phyloP scores from a whole-genome alignment of 179 eudicot species.

The Gypsophila paniculata region DNA sequence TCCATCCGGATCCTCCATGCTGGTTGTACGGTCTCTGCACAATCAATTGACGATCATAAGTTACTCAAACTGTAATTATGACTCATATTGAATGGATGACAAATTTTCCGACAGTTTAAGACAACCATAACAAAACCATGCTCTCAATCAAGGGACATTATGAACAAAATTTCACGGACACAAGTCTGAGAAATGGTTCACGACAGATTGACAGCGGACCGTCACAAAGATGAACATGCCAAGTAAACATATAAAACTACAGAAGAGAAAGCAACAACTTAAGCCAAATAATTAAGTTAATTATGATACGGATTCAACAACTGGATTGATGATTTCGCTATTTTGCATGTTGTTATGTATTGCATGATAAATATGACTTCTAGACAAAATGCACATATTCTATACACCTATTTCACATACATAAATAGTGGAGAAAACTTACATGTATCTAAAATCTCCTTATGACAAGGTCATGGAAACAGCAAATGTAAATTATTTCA shows the following conservation, averaged over 20 bases:
- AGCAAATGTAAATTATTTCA: background rate
- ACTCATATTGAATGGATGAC: background rate
- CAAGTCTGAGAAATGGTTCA: background rate
- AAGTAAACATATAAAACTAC: background rate
- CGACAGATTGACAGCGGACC: background rate
- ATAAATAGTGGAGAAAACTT: background rate
- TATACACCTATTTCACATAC: background rate
- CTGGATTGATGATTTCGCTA: background rate
- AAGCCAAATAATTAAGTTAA: too few species aligned
- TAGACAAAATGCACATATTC: background rate
- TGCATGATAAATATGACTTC: background rate
- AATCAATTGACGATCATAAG: conserved; percentile 18
- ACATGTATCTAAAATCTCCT: too few species aligned
- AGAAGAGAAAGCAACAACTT: background rate
- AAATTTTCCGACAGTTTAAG: conserved; percentile 12
- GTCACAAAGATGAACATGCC: conserved; percentile 1
- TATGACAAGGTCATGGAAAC: background rate
- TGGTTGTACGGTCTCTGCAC: conserved; percentile 83
- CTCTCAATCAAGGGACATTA: background rate
- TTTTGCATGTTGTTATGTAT: background rate
- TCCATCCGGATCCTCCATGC: conserved; percentile 99
- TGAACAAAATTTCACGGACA: background rate
- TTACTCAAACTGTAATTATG: conserved; percentile 2
- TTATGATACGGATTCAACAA: background rate
- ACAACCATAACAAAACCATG: background rate